phyloP scores from a whole-genome alignment of 2,329 filamentous ascomycete genomes.

The Aspergillus fructus region DNA sequence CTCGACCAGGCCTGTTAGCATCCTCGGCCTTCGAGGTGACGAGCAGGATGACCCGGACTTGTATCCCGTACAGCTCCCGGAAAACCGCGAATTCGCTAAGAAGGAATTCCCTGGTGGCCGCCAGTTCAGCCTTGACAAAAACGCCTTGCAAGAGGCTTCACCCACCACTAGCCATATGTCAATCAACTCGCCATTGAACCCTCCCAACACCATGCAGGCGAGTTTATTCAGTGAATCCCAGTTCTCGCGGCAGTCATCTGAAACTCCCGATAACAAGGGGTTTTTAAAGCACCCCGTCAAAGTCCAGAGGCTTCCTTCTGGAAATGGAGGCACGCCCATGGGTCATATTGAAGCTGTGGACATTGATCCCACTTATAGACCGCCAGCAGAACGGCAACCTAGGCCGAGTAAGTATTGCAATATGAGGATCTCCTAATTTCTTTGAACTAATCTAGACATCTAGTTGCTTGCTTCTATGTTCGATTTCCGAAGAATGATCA shows the following conservation, averaged over 20 bases:
- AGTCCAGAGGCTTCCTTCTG: conserved; percentile 27
- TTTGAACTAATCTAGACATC: conserved; percentile 30
- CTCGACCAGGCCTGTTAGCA: conserved; percentile 43
- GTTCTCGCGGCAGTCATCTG: conserved; percentile 23
- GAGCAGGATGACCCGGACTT: conserved; percentile 47
- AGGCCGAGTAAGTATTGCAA: conserved; percentile 59
- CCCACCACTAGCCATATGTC: conserved; percentile 43
- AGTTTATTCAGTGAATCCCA: conserved; percentile 21
- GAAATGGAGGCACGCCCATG: conserved; percentile 50
- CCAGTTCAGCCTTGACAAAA: conserved; percentile 33
- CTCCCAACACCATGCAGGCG: conserved; percentile 17
- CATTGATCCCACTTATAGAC: conserved; percentile 81
- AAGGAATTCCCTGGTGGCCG: conserved; percentile 34
- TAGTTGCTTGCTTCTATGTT: conserved; percentile 86
- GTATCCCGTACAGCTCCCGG: conserved; percentile 42
- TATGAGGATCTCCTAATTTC: too few species aligned
- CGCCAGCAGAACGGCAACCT: conserved; percentile 68
- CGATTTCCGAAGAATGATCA: conserved; percentile 55
- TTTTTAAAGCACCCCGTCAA: conserved; percentile 30
- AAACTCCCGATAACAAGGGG: conserved; percentile 19
- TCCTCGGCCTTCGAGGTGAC: conserved; percentile 45
- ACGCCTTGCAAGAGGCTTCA: conserved; percentile 37
- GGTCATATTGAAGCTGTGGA: conserved; percentile 90
- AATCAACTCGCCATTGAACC: conserved; percentile 34
- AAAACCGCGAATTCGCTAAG: conserved; percentile 29